Evolutionary conservation across 352 stramenopile species (phyloP), one percentile per base, ranked within the genome.

Genomic region (Globisporangium recalcitrans): DNA sequence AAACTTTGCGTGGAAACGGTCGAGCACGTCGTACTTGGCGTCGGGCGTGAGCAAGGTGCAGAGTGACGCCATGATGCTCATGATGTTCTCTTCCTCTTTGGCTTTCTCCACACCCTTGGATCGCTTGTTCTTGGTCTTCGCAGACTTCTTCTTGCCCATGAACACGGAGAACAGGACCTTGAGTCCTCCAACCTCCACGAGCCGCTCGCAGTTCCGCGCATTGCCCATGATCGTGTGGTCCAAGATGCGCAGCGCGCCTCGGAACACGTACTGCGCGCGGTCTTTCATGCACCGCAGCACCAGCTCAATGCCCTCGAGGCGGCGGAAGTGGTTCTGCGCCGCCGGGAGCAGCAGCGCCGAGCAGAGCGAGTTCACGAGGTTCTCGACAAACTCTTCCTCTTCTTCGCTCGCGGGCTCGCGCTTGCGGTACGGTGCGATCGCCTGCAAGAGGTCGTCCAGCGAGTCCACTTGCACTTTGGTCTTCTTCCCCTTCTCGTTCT

Each of bases 351-450:
- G 70, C 65, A 98, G 65, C 26, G 85, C 79, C 19, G 91, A 92
- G 63, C 82, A 92, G 8, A 98, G 70, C 36, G 77, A 61, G 64
- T 97, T 85, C 66, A 98, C 93, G 16, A 97, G 65, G 67, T 98
- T 98, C 58, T 98, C 89, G 1, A 98, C 75, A 19, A 94, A 86
- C 70, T 98, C 95, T 57, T 97, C 85, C 71, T 98, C 90, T 56
- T 96, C 84, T 0, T 86, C 75, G 53, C 46, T 77, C 24, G 48
- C 51, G 1, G 93, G 89, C 54, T 97, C 78, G 52, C 76, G 79
- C 64, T 97, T 97, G 26, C 93, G 75, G 73, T 95, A 98, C 40
- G 75, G 69, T 19, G 90, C 90, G 46, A 98, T 68, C 3, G 83
- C 82, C 71, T 97, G 89, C 21, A 98, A 72, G 8, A 98, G 68